A percentile compares a stretch with the other conserved stretches of the same genome.
Evolutionary conservation across 2,329 filamentous ascomycete genomes (phyloP).

Genomic region (Colletotrichum sp.): DNA sequence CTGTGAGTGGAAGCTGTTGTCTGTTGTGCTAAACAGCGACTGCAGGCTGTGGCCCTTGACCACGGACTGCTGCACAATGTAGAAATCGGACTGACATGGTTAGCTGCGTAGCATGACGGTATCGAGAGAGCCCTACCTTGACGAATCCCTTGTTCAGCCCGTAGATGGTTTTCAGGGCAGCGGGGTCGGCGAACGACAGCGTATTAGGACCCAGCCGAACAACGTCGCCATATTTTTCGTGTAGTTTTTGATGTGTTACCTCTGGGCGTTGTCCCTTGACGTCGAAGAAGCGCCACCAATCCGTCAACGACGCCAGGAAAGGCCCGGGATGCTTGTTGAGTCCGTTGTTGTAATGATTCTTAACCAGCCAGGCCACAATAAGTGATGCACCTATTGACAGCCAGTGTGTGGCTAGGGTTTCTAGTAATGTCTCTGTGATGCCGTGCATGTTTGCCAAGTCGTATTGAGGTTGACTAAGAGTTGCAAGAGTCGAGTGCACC

Average conservation of each 20-base stretch:
- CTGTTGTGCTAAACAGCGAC: slow-evolving; percentile 78
- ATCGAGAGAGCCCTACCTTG: slow-evolving; percentile 59
- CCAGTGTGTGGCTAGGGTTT: slow-evolving; percentile 48
- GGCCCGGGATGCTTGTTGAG: slow-evolving; percentile 77
- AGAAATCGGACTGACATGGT: slow-evolving; percentile 71
- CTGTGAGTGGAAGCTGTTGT: slow-evolving; percentile 77
- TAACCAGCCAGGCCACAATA: slow-evolving; percentile 46
- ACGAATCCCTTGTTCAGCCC: slow-evolving; percentile 81
- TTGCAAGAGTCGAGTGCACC: background rate
- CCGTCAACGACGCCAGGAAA: slow-evolving; percentile 64
- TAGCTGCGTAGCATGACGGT: background rate
- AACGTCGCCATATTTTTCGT: slow-evolving; percentile 74
- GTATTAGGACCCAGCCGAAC: slow-evolving; percentile 78
- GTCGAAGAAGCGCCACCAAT: slow-evolving; percentile 78
- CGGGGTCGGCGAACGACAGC: slow-evolving; percentile 76
- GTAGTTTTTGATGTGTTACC: slow-evolving; percentile 69
- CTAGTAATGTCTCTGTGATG: slow-evolving; percentile 38
- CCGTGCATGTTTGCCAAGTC: slow-evolving; percentile 24
- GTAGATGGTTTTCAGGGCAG: slow-evolving; percentile 78
- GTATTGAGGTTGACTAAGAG: background rate
- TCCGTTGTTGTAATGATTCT: slow-evolving; percentile 58
- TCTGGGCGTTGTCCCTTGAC: slow-evolving; percentile 70
- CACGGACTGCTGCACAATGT: slow-evolving; percentile 78
- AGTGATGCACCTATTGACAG: slow-evolving; percentile 36
- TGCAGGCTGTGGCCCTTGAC: slow-evolving; percentile 70